Percentiles rank a stretch among this genome's conserved stretches.
These are phyloP conservation scores for Pythium utonaiense DNA, from an alignment of 352 stramenopile genomes.

Conservation along the genomic window DNA sequence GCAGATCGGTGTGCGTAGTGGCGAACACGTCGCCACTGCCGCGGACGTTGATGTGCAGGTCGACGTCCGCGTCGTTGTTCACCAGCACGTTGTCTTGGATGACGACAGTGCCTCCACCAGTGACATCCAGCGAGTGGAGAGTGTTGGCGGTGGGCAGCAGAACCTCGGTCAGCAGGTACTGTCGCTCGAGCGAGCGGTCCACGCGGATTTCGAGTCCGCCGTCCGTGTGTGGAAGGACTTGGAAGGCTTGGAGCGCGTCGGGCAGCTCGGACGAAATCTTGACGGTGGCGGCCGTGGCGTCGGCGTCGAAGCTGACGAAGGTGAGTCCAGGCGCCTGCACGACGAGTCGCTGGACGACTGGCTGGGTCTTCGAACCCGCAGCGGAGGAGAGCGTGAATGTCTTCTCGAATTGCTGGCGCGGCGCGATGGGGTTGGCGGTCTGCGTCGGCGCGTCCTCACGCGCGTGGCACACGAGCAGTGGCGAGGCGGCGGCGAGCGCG, in stretches of 20 bases:
- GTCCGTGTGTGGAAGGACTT: constrained; percentile 6
- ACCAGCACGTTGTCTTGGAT: constrained; percentile 29
- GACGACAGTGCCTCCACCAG: constrained; percentile 18
- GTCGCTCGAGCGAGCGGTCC: neutral
- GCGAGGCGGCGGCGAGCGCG: constrained; percentile 12
- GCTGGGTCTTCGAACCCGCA: neutral
- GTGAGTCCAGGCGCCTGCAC: constrained; percentile 26
- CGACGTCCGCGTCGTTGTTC: constrained; percentile 11
- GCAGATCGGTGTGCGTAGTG: constrained; percentile 11
- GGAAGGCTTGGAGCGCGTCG: constrained; percentile 12
- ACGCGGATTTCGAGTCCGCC: constrained; percentile 22
- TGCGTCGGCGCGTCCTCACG: neutral
- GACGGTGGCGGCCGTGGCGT: constrained; percentile 17
- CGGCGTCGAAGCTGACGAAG: constrained; percentile 24
- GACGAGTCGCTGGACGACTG: constrained; percentile 16
- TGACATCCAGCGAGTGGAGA: constrained; percentile 8
- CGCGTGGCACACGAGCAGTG: constrained; percentile 11
- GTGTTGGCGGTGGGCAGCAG: constrained; percentile 18
- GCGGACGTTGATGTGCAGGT: constrained; percentile 18
- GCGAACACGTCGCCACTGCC: constrained; percentile 26
- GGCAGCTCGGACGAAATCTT: constrained; percentile 23
- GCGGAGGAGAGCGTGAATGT: constrained; percentile 1
- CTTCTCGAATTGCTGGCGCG: constrained; percentile 16
- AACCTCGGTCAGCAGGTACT: constrained; percentile 30
- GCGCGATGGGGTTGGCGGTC: constrained; percentile 10